Evolutionary conservation across 2,329 filamentous ascomycete genomes (phyloP), one percentile per base, ranked within the genome.

Genomic region (Allantophomopsis lycopodina): DNA sequence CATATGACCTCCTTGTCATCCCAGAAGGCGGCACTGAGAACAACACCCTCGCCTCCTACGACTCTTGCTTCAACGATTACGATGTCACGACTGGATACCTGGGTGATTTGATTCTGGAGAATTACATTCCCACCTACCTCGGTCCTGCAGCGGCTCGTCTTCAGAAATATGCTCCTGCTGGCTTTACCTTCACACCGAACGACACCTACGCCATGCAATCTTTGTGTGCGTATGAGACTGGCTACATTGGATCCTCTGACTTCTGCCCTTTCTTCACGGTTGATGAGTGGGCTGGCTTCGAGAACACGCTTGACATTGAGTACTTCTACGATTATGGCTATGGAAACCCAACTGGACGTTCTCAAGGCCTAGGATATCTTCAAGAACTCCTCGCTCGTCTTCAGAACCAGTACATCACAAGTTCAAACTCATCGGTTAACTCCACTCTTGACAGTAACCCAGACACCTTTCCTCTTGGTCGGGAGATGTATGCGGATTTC

Each of bases 301-400:
- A 70, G 41, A 65, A 66, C 44, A 65, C 63, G 3, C 52, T 72
- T 8, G 71, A 74, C 45, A 61, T 71, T 30, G 63, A 66, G 39
- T 75, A 66, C 57, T 64, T 59, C 43, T 94, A 94, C 57, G 78
- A 79, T 40, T 87, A 79, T 57, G 74, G 79, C 8, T 70, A 71
- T n/a, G 86, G 86, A n/a, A 86, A 85, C 54, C 71, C 76, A 0
- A 69, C 94, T 10, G 87, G 82, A 0, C 75, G 85, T 4, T 84
- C 84, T 0, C 85, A 91, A 58, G 87, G 87, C 1, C 79, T 89
- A 2, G 87, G 87, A 4, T 94, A 79, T 52, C 76, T 79, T 40
- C 91, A 91, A 58, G 87, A 94, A 63, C 72, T 94, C 15, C 69
- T 93, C 38, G 80, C 87, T 7, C 75, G 87, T 18, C 62, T 94